Percentiles rank a stretch among this genome's conserved stretches.
Conservation (phyloP, 140 eudicot species). For the Ambrosia hybrid region DNA sequence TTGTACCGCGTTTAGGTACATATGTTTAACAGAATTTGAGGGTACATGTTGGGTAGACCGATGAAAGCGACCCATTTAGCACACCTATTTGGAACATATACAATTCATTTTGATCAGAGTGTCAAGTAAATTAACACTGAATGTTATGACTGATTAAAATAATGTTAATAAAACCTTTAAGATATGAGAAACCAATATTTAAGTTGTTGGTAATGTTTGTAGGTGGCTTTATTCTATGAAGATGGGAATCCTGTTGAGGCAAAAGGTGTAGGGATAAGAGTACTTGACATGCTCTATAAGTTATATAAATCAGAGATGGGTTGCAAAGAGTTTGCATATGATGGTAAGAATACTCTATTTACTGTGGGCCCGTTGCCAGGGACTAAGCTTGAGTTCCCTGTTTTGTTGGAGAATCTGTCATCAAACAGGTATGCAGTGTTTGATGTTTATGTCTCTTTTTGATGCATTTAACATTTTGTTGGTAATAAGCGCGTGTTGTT, state of each 20-base stretch:
- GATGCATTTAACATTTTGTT: not conserved
- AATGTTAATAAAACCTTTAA: not conserved
- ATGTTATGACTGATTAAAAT: no score
- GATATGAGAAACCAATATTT: not conserved
- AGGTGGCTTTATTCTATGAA: conserved; percentile 53
- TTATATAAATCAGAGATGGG: conserved; percentile 44
- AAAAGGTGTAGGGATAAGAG: conserved; percentile 47
- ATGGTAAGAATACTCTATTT: conserved; percentile 58
- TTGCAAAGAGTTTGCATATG: conserved; percentile 51
- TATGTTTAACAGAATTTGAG: no score
- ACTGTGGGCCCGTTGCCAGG: conserved; percentile 55
- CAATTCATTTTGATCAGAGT: no score
- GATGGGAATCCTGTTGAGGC: conserved; percentile 53
- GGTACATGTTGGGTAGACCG: no score
- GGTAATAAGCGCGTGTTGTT: not conserved
- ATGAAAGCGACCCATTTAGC: no score
- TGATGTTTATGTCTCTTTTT: not conserved
- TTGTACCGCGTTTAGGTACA: no score
- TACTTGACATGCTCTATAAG: conserved; percentile 44
- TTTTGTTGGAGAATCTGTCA: conserved; percentile 41
- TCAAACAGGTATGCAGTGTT: conserved; percentile 35
- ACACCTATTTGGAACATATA: no score
- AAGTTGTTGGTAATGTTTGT: not conserved
- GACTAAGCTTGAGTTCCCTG: conserved; percentile 55
- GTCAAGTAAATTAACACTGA: no score